A percentile compares a stretch with the other conserved stretches of the same genome.
Evolutionary conservation across 768 basidiomycete species (phyloP).

Genomic region (Gelatoporia subvermispora): DNA sequence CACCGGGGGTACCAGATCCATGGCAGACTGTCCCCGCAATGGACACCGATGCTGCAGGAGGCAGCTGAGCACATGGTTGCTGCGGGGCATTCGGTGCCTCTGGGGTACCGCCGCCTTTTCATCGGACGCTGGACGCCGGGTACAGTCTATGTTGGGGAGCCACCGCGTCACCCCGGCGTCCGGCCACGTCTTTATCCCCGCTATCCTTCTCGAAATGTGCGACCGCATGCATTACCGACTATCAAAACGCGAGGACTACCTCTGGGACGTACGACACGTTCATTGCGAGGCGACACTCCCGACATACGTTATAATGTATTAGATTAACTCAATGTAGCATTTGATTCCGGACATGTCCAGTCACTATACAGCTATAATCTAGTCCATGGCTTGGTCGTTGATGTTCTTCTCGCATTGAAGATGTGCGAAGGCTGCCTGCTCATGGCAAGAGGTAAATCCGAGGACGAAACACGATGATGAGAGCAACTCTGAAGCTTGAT

Average conservation of each 20-base stretch:
- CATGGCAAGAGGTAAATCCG: no score
- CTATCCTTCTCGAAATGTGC: background rate
- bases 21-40: conserved; percentile 21
- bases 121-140: conserved; percentile 23
- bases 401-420: no score
- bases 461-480: no score
- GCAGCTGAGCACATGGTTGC: conserved; percentile 35
- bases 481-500: no score
- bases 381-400: no score
- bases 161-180: conserved; percentile 1
- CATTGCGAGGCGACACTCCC: no score
- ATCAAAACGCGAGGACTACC: conserved; percentile 5
- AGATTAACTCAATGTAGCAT: no score
- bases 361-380: no score
- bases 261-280: background rate
- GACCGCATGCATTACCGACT: background rate
- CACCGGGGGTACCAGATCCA: conserved; percentile 22
- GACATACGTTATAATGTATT: no score
- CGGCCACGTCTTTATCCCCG: conserved; percentile 9
- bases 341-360: no score
- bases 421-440: no score
- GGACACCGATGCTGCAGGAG: conserved; percentile 32
- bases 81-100: conserved; percentile 36
- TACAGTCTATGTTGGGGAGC: background rate
- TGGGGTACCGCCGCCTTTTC: conserved; percentile 35